Evolutionary conservation across 2,329 filamentous ascomycete genomes (phyloP), one percentile per base, ranked within the genome.

Genomic region (Huntiella omanensis): DNA sequence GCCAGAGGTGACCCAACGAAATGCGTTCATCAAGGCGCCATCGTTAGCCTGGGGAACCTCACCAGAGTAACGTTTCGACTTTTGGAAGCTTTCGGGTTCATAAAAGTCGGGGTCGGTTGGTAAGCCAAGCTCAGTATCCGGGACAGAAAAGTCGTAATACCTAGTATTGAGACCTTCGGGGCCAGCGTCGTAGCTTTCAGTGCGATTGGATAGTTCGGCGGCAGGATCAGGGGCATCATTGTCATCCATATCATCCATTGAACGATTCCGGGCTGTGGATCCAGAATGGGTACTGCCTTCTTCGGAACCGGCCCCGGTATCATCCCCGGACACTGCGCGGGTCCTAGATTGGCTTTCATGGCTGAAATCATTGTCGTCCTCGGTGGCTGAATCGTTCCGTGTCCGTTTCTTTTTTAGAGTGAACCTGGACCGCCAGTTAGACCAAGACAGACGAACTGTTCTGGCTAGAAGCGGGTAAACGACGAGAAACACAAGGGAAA

Each of bases 401-500:
- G 22, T 10, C 22, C 22, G 40, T 17, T 40, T 19, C 19, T 40
- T 15, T 43, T 43, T 43, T 33, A 37, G 19, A 19, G 28, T 36
- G 2, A 33, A 32, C 16, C 42, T 43, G 33, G 12, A 33, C 40
- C 34, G 36, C 45, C 49, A 48, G 16, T 22, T 43, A 10, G 22
- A 42, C 43, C 47, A 49, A 8, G 49, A 46, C 13, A 45, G 47
- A 11, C 49, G 48, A 36, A 48, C 39, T 28, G 34, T 46, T 19
- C 47, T 43, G n/a, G 49, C 49, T 19, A 52, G 32, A 35, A 52
- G 38, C n/a, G 51, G 51, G 40, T 50, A 52, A 13, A 48, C 42
- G n/a, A 50, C 49, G 8, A 52, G 41, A 15, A 48, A 44, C 17
- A 51, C 43, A 34, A 52, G 46, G 8, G 48, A 41, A 10, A 44